Evolutionary conservation across 2,329 filamentous ascomycete species (phyloP), one percentile per base, ranked within the genome.

Genomic region (Diaporthe longicolla): DNA sequence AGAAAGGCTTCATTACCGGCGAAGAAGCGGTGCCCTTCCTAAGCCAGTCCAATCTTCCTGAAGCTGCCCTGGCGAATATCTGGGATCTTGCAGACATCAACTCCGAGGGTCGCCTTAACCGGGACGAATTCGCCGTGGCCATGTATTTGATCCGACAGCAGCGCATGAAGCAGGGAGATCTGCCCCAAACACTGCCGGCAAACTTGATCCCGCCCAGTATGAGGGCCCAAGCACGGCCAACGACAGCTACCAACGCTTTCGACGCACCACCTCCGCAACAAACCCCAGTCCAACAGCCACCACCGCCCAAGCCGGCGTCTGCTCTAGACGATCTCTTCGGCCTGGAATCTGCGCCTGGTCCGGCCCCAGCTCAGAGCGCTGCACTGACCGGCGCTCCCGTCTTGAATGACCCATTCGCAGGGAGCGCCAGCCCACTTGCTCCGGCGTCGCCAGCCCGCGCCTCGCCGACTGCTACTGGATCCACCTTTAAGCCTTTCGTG

Each of bases 71-170:
- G 70, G 97, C 97, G 40, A 94, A 97, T 79, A 97, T 99, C 76
- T 99, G 97, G 97, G 97, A 99, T 82, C 90, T 99, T 40, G 93
- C 97, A 19, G 97, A 99, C 83, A 95, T 98, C 83, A 95, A 94
- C 80, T 97, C 95, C 10, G 93, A 95, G 78, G 97, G 97, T 15
- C 92, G 93, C 73, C 86, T 99, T 73, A 95, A 89, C 61, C 91
- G 91, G 78, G 97, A 99, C 78, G 95, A 98, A 79, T 99, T 99
- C 81, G 95, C 97, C 0, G 95, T 99, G 61, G 96, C 97, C 70
- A 98, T 99, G 95, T 97, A 97, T 81, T 88, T 99, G 68, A 98
- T 99, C 79, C 91, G 95, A 75, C 94, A 97, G 82, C 95, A 98
- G 82, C 90, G 95, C 71, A 93, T 89, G 77, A 93, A 92, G 76